phyloP scores from a whole-genome alignment of 2,329 filamentous ascomycete genomes.

The Aspergillus japonicus region DNA sequence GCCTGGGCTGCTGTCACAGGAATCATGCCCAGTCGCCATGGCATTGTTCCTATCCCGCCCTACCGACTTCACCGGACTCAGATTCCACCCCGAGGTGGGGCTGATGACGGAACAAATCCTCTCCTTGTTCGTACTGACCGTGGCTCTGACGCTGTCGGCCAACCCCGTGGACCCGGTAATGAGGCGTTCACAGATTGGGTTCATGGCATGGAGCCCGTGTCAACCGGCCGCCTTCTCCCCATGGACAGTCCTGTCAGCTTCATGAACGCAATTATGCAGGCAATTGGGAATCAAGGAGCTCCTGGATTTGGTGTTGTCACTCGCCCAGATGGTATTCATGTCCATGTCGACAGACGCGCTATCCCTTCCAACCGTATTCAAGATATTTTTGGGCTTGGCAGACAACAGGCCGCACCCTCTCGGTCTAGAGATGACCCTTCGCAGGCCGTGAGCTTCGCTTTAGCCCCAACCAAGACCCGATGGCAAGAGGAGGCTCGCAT shows the following conservation, averaged over 20 bases:
- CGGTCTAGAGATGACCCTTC: conserved; percentile 51
- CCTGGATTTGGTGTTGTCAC: conserved; percentile 45
- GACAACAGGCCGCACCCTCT: conserved; percentile 30
- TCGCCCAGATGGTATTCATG: conserved; percentile 53
- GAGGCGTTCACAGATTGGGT: conserved; percentile 54
- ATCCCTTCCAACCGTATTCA: conserved; percentile 56
- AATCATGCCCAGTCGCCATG: conserved; percentile 54
- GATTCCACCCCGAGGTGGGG: conserved; percentile 52
- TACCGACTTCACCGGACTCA: conserved; percentile 47
- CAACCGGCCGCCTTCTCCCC: conserved; percentile 45
- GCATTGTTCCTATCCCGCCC: conserved; percentile 40
- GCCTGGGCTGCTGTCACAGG: conserved; percentile 65
- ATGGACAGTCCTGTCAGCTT: conserved; percentile 55
- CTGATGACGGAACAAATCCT: conserved; percentile 82
- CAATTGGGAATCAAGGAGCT: conserved; percentile 48
- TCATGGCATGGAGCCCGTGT: conserved; percentile 50
- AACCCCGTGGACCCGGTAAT: conserved; percentile 35
- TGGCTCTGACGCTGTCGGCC: conserved; percentile 32
- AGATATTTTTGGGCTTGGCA: conserved; percentile 40
- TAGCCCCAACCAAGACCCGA: conserved; percentile 69
- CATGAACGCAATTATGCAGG: conserved; percentile 58
- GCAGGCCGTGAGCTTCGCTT: conserved; percentile 73
- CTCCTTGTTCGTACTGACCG: conserved; percentile 66
- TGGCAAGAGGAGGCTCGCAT: conserved; percentile 91
- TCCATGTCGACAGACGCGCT: conserved; percentile 54